A percentile compares a stretch with the other conserved stretches of the same genome.
These are phyloP conservation scores for Ogataea philodendri DNA, from an alignment of 805 yeast genomes.

Conservation along the genomic window DNA sequence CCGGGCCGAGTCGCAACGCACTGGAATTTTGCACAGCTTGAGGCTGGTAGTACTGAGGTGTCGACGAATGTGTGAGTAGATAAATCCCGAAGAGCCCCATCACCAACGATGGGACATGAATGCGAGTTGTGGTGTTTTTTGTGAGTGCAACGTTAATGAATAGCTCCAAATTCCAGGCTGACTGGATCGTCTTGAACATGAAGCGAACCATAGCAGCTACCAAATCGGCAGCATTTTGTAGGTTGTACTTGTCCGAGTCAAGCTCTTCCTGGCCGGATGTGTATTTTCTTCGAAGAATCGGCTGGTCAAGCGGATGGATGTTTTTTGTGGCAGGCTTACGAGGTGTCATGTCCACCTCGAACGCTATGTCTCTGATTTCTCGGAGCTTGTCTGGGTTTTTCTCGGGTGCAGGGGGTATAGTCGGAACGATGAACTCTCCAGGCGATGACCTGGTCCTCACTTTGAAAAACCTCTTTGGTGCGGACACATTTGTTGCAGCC, in stretches of 20 bases:
- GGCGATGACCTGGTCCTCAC: slow-evolving; percentile 16
- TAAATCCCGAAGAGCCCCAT: slow-evolving; percentile 17
- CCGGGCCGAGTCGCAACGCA: slow-evolving; percentile 10
- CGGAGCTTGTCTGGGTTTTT: slow-evolving; percentile 15
- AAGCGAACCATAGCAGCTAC: slow-evolving; percentile 10
- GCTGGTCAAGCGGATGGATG: slow-evolving; percentile 34
- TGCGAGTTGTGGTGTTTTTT: slow-evolving; percentile 19
- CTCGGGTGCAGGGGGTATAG: slow-evolving; percentile 4
- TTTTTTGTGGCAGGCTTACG: slow-evolving; percentile 17
- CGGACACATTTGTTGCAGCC: slow-evolving; percentile 8
- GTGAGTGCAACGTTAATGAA: slow-evolving; percentile 28
- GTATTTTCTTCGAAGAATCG: slow-evolving; percentile 17
- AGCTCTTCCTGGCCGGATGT: background rate
- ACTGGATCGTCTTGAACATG: slow-evolving; percentile 6
- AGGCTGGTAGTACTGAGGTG: slow-evolving; percentile 16
- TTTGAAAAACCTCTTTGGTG: slow-evolving; percentile 15
- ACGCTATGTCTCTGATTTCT: slow-evolving; percentile 31
- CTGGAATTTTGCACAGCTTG: slow-evolving; percentile 6
- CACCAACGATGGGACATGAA: slow-evolving; percentile 30
- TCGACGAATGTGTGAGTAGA: slow-evolving; percentile 9
- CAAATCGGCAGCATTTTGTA: slow-evolving; percentile 17
- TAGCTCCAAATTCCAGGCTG: slow-evolving; percentile 30
- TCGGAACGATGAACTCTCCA: slow-evolving; percentile 12
- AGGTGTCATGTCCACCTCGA: slow-evolving; percentile 26
- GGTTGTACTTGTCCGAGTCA: background rate